phyloP scores from a whole-genome alignment of 768 basidiomycete genomes.

The Chalciporus sphaerocephalus region DNA sequence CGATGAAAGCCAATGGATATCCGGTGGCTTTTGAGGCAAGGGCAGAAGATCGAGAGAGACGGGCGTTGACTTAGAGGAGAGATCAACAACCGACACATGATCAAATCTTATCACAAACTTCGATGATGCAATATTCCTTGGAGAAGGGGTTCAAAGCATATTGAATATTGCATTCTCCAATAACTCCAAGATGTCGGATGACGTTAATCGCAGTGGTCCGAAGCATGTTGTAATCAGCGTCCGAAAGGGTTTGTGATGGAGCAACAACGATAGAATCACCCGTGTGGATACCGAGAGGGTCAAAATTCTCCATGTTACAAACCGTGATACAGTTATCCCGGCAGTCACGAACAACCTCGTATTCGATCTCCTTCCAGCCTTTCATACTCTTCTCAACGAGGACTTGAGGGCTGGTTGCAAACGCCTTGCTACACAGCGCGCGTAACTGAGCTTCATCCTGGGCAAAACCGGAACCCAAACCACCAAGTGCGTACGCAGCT shows the following conservation, averaged over 20 bases:
- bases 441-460: slow-evolving; percentile 86
- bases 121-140: slow-evolving; percentile 97
- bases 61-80: slow-evolving; percentile 73
- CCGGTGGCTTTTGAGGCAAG: slow-evolving; percentile 98
- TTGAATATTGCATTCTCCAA: slow-evolving; percentile 99
- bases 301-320: slow-evolving; percentile 99
- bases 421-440: slow-evolving; percentile 88
- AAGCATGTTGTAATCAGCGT: slow-evolving; percentile 99
- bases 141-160: slow-evolving; percentile 95
- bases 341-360: slow-evolving; percentile 97
- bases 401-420: slow-evolving; percentile 96
- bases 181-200: slow-evolving; percentile 94
- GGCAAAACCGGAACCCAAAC: slow-evolving; percentile 95
- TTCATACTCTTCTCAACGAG: slow-evolving; percentile 99
- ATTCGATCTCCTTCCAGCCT: slow-evolving; percentile 99
- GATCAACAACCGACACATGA: slow-evolving; percentile 1
- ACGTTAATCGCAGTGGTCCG: slow-evolving; percentile 97
- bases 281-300: slow-evolving; percentile 96
- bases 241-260: slow-evolving; percentile 97
- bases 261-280: slow-evolving; percentile 98
- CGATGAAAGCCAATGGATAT: slow-evolving; percentile 97
- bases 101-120: slow-evolving; percentile 44
- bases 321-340: slow-evolving; percentile 98
- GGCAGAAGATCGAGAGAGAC: slow-evolving; percentile 95
- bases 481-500: slow-evolving; percentile 94